Conservation (phyloP, 768 basidiomycete genomes). For the Epithele typhae region DNA sequence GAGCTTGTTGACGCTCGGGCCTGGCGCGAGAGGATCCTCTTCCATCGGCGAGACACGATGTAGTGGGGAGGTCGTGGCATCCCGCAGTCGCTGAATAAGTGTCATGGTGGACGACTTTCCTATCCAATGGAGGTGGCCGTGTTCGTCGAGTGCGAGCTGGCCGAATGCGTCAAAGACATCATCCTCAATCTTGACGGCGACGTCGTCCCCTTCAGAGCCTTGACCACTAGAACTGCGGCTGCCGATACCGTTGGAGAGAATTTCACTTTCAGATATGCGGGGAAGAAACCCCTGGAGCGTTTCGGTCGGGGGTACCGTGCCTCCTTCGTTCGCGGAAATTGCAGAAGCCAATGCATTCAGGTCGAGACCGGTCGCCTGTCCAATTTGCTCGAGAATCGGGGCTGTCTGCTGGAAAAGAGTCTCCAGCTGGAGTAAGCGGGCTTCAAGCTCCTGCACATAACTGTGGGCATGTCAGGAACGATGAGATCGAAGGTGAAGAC, state of each 20-base stretch:
- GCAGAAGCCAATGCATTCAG: slow-evolving; percentile 12
- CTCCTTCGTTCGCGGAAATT: slow-evolving; percentile 5
- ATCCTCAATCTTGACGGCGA: slow-evolving; percentile 54
- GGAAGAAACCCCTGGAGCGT: slow-evolving; percentile 21
- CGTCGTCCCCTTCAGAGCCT: slow-evolving; percentile 31
- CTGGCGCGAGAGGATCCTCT: slow-evolving; percentile 74
- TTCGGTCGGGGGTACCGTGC: slow-evolving; percentile 10
- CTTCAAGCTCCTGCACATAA: slow-evolving; percentile 90
- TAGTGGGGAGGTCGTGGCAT: slow-evolving; percentile 66
- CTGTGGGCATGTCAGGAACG: slow-evolving; percentile 31
- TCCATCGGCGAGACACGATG: slow-evolving; percentile 81
- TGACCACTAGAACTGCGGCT: slow-evolving; percentile 22
- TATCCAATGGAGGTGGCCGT: slow-evolving; percentile 90
- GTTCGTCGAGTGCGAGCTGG: slow-evolving; percentile 83
- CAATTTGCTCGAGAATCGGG: slow-evolving; percentile 71
- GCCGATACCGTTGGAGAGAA: slow-evolving; percentile 6
- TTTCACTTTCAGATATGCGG: slow-evolving; percentile 14
- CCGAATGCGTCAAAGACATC: slow-evolving; percentile 84
- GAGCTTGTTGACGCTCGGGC: slow-evolving; percentile 76
- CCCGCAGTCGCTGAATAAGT: slow-evolving; percentile 82
- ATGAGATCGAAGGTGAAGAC: slow-evolving; percentile 9
- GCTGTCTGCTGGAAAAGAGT: slow-evolving; percentile 78
- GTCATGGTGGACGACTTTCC: slow-evolving; percentile 92
- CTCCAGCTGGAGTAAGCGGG: slow-evolving; percentile 84
- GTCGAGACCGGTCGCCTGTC: slow-evolving; percentile 44